phyloP scores from a whole-genome alignment of 257 asterid species.

The Solanum bukasovii region DNA sequence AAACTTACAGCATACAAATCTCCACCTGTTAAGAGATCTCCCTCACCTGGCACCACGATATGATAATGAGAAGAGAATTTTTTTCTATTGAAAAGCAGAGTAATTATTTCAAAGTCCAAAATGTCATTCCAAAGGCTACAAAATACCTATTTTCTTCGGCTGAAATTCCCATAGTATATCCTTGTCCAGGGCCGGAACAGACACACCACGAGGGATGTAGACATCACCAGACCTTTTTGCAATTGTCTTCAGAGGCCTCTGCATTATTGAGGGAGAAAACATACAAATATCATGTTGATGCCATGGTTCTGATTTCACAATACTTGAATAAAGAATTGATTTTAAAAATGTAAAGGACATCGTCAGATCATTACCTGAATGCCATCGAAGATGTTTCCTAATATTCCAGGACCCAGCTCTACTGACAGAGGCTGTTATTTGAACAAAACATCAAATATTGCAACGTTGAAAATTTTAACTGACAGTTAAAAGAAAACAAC shows the following conservation, averaged over 20 bases:
- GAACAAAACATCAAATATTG: not conserved
- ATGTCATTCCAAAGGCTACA: not conserved
- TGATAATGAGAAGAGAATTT: not conserved
- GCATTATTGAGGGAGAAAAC: constrained; percentile 11
- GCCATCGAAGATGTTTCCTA: constrained; percentile 95
- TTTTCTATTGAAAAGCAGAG: not conserved
- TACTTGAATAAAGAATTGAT: not conserved
- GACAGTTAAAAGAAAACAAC: not conserved
- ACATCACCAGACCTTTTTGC: constrained; percentile 96
- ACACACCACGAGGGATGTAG: constrained; percentile 97
- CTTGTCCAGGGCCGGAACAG: constrained; percentile 97
- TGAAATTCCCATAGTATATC: constrained; percentile 92
- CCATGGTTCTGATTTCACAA: not conserved
- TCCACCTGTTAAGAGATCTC: constrained; percentile 90
- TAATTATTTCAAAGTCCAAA: not conserved
- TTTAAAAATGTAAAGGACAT: not conserved
- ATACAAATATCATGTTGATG: not conserved
- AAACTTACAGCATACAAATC: constrained; percentile 89
- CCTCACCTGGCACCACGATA: constrained; percentile 61
- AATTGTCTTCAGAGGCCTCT: constrained; percentile 98
- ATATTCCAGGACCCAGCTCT: constrained; percentile 94
- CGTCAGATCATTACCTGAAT: constrained; percentile 55
- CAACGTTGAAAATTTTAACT: not conserved
- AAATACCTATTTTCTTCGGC: constrained; percentile 79
- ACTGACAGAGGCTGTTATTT: constrained; percentile 81